Evolutionary conservation across 768 basidiomycete species (phyloP), one percentile per base, ranked within the genome.

Genomic region (Auricularia heimuer): DNA sequence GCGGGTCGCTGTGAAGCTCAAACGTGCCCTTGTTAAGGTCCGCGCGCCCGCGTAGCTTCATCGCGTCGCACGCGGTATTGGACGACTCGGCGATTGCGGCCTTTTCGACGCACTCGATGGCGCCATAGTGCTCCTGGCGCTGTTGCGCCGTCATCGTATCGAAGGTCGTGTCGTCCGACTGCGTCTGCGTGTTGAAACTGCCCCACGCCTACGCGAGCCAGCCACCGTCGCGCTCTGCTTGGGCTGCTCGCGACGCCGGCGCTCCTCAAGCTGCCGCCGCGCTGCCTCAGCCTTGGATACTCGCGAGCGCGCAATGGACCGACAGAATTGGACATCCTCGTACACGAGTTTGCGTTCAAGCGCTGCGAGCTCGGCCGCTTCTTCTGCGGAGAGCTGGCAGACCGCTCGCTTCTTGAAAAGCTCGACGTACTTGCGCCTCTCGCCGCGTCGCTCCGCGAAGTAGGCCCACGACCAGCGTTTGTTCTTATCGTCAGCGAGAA

Each of bases 321-420:
- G 86, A 77, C 98, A 99, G 76, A 98, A 97, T 3, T 95, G 88
- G 62, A 99, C 87, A 71, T 98, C 97, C 74, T 96, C 93, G 69
- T 98, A 98, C 0, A 87, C 82, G 36, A 98, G 80, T 72, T 92
- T 93, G 68, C 74, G 78, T 74, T 99, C 97, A 64, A 98, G 77
- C 1, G 75, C 78, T 58, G 86, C 82, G 36, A 95, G 60, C n/a
- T 65, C 44, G 33, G 18, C 2, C 29, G 14, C 7, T 71, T 76
- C 94, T 63, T 78, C 71, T 36, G 80, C 82, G 3, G 78, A 66
- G 18, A 91, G 72, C 44, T 81, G 73, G 63, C 80, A 80, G 63
- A 85, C 76, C 10, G 84, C 75, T 69, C 88, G 89, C 73, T 85
- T 85, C 78, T 90, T 90, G 75, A 92, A 98, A 14, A 97, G 77